These are phyloP conservation scores for Candida gigantensis DNA, from an alignment of 1,139 yeast genomes.

Conservation along the genomic window DNA sequence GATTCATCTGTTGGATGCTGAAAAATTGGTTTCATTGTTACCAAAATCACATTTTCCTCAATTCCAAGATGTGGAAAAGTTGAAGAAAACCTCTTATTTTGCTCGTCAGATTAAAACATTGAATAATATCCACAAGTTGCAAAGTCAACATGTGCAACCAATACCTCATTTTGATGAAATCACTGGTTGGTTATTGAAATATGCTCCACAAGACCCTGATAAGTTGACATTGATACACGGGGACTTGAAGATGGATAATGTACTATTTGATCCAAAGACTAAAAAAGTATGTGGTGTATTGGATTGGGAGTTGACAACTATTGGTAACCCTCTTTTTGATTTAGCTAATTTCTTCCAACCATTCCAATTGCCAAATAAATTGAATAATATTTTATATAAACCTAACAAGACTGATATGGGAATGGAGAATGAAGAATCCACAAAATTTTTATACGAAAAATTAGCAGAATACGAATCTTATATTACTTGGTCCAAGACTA, in stretches of 20 bases:
- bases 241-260: slow-evolving; percentile 66
- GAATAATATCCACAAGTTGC: slow-evolving; percentile 48
- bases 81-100: slow-evolving; percentile 43
- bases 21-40: slow-evolving; percentile 42
- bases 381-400: slow-evolving; percentile 30
- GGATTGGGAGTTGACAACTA: slow-evolving; percentile 71
- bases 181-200: slow-evolving; percentile 41
- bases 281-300: slow-evolving; percentile 56
- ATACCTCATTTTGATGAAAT: slow-evolving; percentile 52
- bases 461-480: slow-evolving; percentile 21
- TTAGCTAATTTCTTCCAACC: slow-evolving; percentile 63
- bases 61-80: slow-evolving; percentile 31
- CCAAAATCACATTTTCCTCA: slow-evolving; percentile 52
- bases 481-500: slow-evolving; percentile 33
- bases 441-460: slow-evolving; percentile 22
- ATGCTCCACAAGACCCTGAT: slow-evolving; percentile 51
- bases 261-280: slow-evolving; percentile 53
- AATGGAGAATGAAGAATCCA: slow-evolving; percentile 33
- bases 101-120: slow-evolving; percentile 57
- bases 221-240: slow-evolving; percentile 59
- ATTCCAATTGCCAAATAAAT: slow-evolving; percentile 46
- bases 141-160: slow-evolving; percentile 49
- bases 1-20: slow-evolving; percentile 55
- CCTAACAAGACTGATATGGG: slow-evolving; percentile 40
- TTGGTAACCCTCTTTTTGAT: slow-evolving; percentile 69